These are phyloP conservation scores for Fusarium annulatum DNA, from an alignment of 2,329 filamentous ascomycete species.

Conservation along the genomic window DNA sequence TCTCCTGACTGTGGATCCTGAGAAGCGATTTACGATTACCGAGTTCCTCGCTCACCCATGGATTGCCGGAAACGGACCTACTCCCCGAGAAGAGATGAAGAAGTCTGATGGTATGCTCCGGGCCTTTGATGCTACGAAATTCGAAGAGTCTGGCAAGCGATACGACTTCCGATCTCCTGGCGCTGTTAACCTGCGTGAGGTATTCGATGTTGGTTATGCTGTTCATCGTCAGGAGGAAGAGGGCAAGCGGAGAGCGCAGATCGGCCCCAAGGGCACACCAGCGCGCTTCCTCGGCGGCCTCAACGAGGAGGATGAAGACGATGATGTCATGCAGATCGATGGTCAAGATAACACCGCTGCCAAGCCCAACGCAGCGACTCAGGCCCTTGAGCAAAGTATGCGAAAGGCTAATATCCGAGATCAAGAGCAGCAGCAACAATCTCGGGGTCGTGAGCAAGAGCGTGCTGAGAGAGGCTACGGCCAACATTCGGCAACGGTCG, in stretches of 20 bases:
- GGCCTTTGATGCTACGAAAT: constrained; percentile 66
- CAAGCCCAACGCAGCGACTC: constrained; percentile 63
- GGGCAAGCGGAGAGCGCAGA: constrained; percentile 87
- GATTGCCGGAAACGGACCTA: constrained; percentile 76
- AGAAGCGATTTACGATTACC: constrained; percentile 92
- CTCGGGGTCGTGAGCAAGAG: constrained; percentile 50
- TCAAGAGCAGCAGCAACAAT: constrained; percentile 47
- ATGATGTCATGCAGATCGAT: constrained; percentile 69
- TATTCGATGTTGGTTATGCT: constrained; percentile 98
- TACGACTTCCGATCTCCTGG: constrained; percentile 96
- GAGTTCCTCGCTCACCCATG: constrained; percentile 96
- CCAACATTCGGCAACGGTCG: constrained; percentile 86
- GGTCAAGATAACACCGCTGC: constrained; percentile 58
- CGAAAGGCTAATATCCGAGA: constrained; percentile 80
- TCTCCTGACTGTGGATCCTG: constrained; percentile 91
- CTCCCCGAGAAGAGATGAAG: constrained; percentile 69
- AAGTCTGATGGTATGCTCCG: constrained; percentile 57
- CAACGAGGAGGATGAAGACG: constrained; percentile 72
- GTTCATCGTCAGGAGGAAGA: constrained; percentile 98
- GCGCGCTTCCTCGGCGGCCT: constrained; percentile 69
- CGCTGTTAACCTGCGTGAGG: constrained; percentile 93
- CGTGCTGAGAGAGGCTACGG: constrained; percentile 78
- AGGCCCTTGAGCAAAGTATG: constrained; percentile 87
- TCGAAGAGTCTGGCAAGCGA: constrained; percentile 71
- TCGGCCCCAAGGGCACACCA: constrained; percentile 76